Base-by-base conservation (phyloP, 73 alveolate genomes). In the Paramecium tetraurelia region DNA sequence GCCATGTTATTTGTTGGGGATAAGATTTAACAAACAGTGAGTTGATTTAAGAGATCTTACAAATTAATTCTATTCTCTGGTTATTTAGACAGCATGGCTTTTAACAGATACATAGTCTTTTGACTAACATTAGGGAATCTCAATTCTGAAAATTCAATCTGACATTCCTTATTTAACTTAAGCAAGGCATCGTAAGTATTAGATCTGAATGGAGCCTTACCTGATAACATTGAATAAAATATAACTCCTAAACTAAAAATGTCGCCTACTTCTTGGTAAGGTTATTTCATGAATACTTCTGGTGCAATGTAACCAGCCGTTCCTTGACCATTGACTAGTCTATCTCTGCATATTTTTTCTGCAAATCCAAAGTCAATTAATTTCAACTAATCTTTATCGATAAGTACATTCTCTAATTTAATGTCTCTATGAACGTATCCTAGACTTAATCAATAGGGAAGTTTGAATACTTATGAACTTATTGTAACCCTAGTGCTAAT, bases 361-460 rank as follows among this genome's bases (percentile, higher is more conserved):
- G 95, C 94, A 40, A 96, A 92, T 5, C 98, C 98, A 84, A 96
- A 96, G 76, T 96, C 98, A 31, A 93, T 94, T 59, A 96, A 75
- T 92, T 96, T 96, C 40, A 96, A 38, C 59, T 92, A 86, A 41
- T 93, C 90, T 35, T 93, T 93, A 90, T 96, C 80, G 5, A 90
- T 31, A n/a, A 90, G 59, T 16, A 90, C 59, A 92, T 90, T 90
- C 76, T 90, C 95, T 40, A 90, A 69, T 46, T 90, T 90, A 31
- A 90, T 48, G 57, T 90, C 95, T 44, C 95, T 38, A 84, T 90
- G 95, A 43, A 76, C 92, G 46, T 80, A 80, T 9, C 90, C 90
- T 9, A 41, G 50, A 22, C 90, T 80, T 4, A 36, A 75, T 75
- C 10, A 18, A 75, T 36, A 53, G 14, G 14, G 31, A 18, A 53